These are phyloP conservation scores for Mollisia scopiformis DNA, from an alignment of 2,329 filamentous ascomycete genomes.

Conservation along the genomic window DNA sequence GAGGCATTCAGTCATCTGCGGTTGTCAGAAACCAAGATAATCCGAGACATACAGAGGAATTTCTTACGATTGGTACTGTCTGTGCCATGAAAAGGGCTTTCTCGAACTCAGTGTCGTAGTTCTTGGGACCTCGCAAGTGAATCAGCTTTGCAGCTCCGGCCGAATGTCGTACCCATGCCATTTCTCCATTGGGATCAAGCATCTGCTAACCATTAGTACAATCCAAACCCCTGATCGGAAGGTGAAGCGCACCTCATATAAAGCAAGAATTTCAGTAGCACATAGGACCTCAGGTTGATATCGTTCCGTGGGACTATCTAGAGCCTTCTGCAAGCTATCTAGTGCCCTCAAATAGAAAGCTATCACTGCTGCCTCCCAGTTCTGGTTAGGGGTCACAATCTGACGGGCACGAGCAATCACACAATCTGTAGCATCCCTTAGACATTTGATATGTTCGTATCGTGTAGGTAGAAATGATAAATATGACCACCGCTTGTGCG, in stretches of 20 bases:
- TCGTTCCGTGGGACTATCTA: slow-evolving; percentile 27
- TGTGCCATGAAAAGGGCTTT: slow-evolving; percentile 40
- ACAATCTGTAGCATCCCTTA: slow-evolving; percentile 33
- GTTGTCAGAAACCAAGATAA: neutral
- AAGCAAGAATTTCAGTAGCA: slow-evolving; percentile 29
- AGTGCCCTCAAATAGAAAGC: slow-evolving; percentile 29
- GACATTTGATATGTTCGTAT: slow-evolving; percentile 29
- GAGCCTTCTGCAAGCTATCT: slow-evolving; percentile 26
- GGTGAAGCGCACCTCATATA: slow-evolving; percentile 29
- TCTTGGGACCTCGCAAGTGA: slow-evolving; percentile 33
- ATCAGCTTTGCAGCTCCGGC: slow-evolving; percentile 38
- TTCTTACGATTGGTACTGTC: slow-evolving; percentile 36
- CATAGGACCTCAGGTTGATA: slow-evolving; percentile 30
- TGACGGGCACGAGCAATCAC: slow-evolving; percentile 32
- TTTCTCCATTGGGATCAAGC: slow-evolving; percentile 34
- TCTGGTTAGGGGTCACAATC: slow-evolving; percentile 24
- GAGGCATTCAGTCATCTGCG: slow-evolving; percentile 29
- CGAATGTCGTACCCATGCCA: slow-evolving; percentile 38
- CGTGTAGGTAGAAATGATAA: slow-evolving; percentile 31
- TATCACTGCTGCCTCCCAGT: slow-evolving; percentile 22
- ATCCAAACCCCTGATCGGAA: slow-evolving; percentile 21
- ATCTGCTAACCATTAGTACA: slow-evolving; percentile 32
- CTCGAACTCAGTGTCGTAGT: slow-evolving; percentile 40
- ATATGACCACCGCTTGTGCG: slow-evolving; percentile 32
- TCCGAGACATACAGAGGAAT: neutral